Evolutionary conservation across 73 alveolate genomes (phyloP), one percentile per base, ranked within the genome.

Genomic region (Tetrahymena thermophila): DNA sequence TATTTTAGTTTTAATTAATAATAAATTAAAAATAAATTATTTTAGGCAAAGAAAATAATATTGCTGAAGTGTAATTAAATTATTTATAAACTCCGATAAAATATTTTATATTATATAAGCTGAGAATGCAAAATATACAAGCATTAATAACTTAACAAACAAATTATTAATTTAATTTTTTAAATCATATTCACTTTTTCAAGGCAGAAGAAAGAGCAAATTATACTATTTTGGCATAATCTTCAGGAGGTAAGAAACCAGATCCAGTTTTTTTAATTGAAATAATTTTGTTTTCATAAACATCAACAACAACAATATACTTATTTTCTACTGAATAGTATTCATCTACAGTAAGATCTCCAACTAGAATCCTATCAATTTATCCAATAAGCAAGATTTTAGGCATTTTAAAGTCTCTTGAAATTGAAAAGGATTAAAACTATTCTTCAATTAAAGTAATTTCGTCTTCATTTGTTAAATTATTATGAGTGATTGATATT

Each of bases 241-340:
- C 89, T 28, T 71, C 89, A 71, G 89, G 89, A 71, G 89, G 89
- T 71, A 71, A 71, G 89, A 71, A 71, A 71, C 89, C 89, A 23
- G 89, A 71, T 28, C 89, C 89, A 71, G 89, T 71, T 25, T 71
- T 71, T 71, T 71, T 71, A 71, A 71, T 71, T 0, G 89, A 71
- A 71, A 71, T 71, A 71, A 71, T 71, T 71, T 71, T 71, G 37
- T 71, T 71, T 71, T 71, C 17, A 71, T 71, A 71, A n/a, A 71
- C 37, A 71, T 71, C 89, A 31, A 71, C 89, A 71, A 71, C 89
- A 71, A 71, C 89, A 71, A 71, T 71, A n/a, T 71, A 71, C 31
- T 71, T 71, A 19, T 71, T 71, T 28, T 71, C 89, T 11, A 71
- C 89, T 3, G 89, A 71, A 17, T 71, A 71, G n/a, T 28, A 71